These are phyloP conservation scores for Phallus indusiatus DNA, from an alignment of 768 basidiomycete species.

Conservation along the genomic window DNA sequence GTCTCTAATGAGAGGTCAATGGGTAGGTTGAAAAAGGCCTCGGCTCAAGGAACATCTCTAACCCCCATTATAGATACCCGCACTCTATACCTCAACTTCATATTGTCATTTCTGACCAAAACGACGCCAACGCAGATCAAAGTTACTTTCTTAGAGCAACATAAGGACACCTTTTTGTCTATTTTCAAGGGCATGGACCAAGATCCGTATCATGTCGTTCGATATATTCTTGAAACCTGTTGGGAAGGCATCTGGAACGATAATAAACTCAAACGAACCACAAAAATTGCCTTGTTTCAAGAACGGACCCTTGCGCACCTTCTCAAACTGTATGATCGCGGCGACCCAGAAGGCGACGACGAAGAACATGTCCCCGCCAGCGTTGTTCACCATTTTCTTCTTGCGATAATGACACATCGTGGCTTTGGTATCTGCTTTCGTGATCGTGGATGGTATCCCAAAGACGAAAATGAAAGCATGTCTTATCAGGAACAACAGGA, in stretches of 20 bases:
- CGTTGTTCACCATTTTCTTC: conserved; percentile 77
- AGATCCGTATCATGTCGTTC: conserved; percentile 53
- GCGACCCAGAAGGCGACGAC: conserved; percentile 32
- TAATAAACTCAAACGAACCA: conserved; percentile 55
- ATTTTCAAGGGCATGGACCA: conserved; percentile 67
- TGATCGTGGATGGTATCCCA: conserved; percentile 86
- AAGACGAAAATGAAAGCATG: conserved; percentile 37
- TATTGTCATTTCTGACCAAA: conserved; percentile 60
- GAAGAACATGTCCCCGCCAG: conserved; percentile 62
- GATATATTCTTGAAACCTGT: conserved; percentile 58
- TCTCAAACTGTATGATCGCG: conserved; percentile 64
- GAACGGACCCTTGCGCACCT: conserved; percentile 59
- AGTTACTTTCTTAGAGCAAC: conserved; percentile 58
- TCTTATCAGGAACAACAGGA: conserved; percentile 25
- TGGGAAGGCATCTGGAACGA: conserved; percentile 78
- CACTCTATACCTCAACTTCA: conserved; percentile 61
- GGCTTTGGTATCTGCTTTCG: conserved; percentile 82
- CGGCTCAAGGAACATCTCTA: neutral
- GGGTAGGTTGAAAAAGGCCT: neutral
- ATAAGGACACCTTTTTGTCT: conserved; percentile 49
- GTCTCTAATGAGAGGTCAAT: conserved; percentile 12
- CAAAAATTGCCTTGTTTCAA: conserved; percentile 64
- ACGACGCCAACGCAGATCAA: conserved; percentile 45
- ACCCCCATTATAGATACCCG: conserved; percentile 57
- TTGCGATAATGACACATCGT: conserved; percentile 72